Percentiles rank a stretch among this genome's conserved stretches.
Evolutionary conservation across 2,329 filamentous ascomycete species (phyloP).

Genomic region (Cladosporium halotolerans): DNA sequence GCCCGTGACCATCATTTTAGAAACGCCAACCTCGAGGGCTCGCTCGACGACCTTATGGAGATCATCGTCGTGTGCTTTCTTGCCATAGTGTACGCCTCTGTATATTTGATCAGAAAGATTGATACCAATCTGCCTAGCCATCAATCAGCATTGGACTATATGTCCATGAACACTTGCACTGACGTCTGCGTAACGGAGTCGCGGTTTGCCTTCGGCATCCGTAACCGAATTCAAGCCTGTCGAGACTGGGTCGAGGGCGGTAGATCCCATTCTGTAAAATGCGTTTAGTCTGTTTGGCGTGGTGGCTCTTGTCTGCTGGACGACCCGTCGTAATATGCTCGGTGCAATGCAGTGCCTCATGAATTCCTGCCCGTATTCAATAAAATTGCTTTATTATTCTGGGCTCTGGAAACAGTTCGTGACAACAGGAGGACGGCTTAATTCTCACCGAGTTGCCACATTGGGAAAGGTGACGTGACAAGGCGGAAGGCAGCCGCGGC

Average conservation of each 20-base stretch:
- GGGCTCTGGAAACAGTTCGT: too few species aligned
- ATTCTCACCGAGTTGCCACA: background rate
- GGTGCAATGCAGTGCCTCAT: constrained; percentile 4
- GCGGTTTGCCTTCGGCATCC: constrained; percentile 11
- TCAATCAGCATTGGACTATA: constrained; percentile 11
- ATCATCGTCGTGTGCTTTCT: constrained; percentile 66
- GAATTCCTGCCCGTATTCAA: background rate
- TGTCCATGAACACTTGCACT: constrained; percentile 23
- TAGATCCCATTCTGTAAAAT: background rate
- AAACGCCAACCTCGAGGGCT: constrained; percentile 70
- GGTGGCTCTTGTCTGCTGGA: background rate
- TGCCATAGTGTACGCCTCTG: constrained; percentile 75
- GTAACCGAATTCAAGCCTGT: constrained; percentile 19
- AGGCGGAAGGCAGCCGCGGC: too few species aligned
- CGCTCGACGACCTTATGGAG: constrained; percentile 70
- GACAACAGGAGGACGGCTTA: too few species aligned
- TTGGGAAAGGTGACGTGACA: constrained; percentile 4
- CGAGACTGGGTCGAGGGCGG: constrained; percentile 18
- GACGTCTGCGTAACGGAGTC: constrained; percentile 40
- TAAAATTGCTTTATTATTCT: too few species aligned
- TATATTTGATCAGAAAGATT: constrained; percentile 93
- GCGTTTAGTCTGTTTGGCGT: background rate
- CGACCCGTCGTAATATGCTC: background rate
- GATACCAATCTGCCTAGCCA: constrained; percentile 65
- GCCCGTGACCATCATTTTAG: constrained; percentile 88